Evolutionary conservation across 1,139 yeast species (phyloP).

Genomic region (Hyphopichia pseudoburtonii): DNA sequence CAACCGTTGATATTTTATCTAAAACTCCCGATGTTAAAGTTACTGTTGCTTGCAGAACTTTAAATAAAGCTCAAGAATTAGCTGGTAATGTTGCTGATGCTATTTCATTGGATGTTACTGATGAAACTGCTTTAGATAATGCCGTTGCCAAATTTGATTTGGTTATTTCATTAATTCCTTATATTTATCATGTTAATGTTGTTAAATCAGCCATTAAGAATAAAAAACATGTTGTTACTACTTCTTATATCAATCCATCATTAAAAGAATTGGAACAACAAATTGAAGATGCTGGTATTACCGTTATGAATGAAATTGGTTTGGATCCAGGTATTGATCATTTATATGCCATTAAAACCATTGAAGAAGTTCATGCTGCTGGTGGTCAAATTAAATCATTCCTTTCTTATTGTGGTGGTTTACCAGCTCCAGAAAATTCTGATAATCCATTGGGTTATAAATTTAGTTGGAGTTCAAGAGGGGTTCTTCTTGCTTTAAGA

Average conservation of each 20-base stretch:
- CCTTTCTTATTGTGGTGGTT: constrained; percentile 97
- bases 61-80: constrained; percentile 78
- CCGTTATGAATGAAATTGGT: constrained; percentile 91
- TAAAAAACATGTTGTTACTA: constrained; percentile 92
- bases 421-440: constrained; percentile 96
- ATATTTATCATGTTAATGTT: constrained; percentile 89
- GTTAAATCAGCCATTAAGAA: constrained; percentile 90
- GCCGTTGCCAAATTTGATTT: constrained; percentile 78
- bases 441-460: constrained; percentile 98
- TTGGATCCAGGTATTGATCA: constrained; percentile 99
- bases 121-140: constrained; percentile 71
- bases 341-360: constrained; percentile 95
- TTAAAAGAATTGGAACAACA: constrained; percentile 76
- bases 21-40: constrained; percentile 78
- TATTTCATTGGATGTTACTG: constrained; percentile 82
- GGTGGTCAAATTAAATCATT: constrained; percentile 94
- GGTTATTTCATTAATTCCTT: constrained; percentile 93
- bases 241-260: constrained; percentile 94
- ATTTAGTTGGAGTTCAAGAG: constrained; percentile 98
- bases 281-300: constrained; percentile 81
- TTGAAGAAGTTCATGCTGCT: constrained; percentile 89
- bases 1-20: constrained; percentile 90
- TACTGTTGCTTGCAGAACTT: constrained; percentile 94
- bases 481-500: constrained; percentile 92
- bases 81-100: constrained; percentile 84